Conservation (phyloP, 2,329 filamentous ascomycete genomes). For the Hawksworthiomyces lignivorus region DNA sequence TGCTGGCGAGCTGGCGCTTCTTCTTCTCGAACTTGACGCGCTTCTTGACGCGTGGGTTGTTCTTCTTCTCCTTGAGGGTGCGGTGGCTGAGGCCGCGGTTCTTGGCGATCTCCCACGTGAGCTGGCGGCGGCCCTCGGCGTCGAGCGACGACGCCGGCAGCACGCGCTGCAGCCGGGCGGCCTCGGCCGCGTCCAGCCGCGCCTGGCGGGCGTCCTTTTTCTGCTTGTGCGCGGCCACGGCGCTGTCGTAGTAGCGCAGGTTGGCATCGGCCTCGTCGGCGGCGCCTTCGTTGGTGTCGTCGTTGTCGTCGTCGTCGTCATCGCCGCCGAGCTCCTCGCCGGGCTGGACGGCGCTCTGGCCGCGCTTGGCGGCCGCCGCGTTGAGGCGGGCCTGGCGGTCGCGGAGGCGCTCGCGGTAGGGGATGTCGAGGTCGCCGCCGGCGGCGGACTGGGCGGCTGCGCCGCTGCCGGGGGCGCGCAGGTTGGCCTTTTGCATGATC, state of each 20-base stretch:
- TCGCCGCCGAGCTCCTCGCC: conserved; percentile 59
- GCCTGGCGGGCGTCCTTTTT: conserved; percentile 67
- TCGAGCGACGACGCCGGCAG: conserved; percentile 63
- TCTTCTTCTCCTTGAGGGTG: conserved; percentile 70
- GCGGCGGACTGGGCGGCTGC: conserved; percentile 24
- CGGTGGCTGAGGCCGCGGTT: conserved; percentile 85
- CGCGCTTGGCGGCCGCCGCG: conserved; percentile 78
- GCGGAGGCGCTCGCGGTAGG: conserved; percentile 78
- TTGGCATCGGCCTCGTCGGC: conserved; percentile 75
- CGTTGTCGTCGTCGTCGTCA: conserved; percentile 60
- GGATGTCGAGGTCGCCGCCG: conserved; percentile 68
- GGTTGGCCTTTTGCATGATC: conserved; percentile 89
- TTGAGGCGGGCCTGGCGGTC: conserved; percentile 83
- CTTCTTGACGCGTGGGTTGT: conserved; percentile 97
- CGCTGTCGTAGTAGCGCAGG: conserved; percentile 33
- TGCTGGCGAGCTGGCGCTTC: conserved; percentile 90
- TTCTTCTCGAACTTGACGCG: conserved; percentile 92
- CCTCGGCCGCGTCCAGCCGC: conserved; percentile 48
- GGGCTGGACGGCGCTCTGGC: conserved; percentile 54
- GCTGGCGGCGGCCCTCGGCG: conserved; percentile 81
- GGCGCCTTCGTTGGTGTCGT: conserved; percentile 45
- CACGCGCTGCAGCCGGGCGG: conserved; percentile 55
- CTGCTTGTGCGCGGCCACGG: conserved; percentile 26
- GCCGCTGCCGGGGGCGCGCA: conserved; percentile 64
- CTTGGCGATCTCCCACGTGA: conserved; percentile 91